Evolutionary conservation across 2,329 filamentous ascomycete species (phyloP).

Genomic region (Colletotrichum sp.): DNA sequence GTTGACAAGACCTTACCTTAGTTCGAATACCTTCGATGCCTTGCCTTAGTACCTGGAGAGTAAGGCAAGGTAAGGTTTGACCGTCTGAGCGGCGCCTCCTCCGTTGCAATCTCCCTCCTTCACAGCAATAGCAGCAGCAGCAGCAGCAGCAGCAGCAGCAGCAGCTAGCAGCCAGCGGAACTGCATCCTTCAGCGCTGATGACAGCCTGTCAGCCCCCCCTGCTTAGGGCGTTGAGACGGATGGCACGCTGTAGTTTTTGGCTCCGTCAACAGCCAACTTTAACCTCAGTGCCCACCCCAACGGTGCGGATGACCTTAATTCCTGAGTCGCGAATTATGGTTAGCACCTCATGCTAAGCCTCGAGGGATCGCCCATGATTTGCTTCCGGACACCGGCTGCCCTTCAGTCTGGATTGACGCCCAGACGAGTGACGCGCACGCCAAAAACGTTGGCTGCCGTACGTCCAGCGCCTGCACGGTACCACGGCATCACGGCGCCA

Average conservation of each 20-base stretch:
- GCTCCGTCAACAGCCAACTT: not conserved
- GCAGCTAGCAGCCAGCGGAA: not conserved
- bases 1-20: not conserved
- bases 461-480: not conserved
- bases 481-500: not conserved
- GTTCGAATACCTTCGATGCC: no score
- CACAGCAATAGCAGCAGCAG: not conserved
- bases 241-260: not conserved
- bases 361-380: slow-evolving; percentile 7
- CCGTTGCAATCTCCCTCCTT: not conserved
- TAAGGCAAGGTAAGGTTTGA: not conserved
- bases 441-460: not conserved
- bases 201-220: not conserved
- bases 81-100: not conserved
- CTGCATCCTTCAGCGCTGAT: not conserved
- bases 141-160: no score
- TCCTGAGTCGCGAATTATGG: not conserved
- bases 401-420: not conserved
- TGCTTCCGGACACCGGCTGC: not conserved
- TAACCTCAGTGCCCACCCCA: not conserved
- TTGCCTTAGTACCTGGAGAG: not conserved
- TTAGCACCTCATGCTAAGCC: slow-evolving; percentile 15
- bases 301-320: not conserved
- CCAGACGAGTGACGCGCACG: not conserved
- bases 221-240: not conserved